Evolutionary conservation across 225 moss, liverwort and hornwort species (phyloP).

Genomic region (Ulota crispa): DNA sequence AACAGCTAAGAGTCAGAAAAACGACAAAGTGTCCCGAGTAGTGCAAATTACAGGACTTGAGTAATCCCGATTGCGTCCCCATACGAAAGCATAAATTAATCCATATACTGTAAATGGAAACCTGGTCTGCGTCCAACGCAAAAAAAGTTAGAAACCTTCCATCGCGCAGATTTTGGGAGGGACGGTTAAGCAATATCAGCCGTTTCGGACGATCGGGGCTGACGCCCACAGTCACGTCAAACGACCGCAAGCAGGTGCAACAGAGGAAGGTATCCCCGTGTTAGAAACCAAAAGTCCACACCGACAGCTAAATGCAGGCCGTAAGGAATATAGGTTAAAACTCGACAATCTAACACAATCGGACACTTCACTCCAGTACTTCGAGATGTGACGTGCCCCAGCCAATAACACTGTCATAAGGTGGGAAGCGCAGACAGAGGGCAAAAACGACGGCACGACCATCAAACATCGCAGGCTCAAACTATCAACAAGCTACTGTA

Average conservation of each 20-base stretch:
- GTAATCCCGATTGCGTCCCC: too few species aligned
- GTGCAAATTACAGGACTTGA: too few species aligned
- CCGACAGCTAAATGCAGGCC: not conserved
- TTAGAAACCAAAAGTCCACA: not conserved
- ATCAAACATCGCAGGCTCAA: not conserved
- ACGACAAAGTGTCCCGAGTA: too few species aligned
- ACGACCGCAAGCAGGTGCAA: not conserved
- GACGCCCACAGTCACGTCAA: too few species aligned
- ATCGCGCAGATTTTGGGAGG: too few species aligned
- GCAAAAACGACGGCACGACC: not conserved
- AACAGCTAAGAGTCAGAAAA: not conserved
- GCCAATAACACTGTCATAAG: not conserved
- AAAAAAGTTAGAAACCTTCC: too few species aligned
- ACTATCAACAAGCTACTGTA: too few species aligned
- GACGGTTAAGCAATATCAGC: not conserved
- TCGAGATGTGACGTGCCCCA: not conserved
- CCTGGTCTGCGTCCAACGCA: too few species aligned
- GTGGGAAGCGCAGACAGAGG: not conserved
- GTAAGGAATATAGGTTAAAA: not conserved
- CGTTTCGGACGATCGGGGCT: not conserved
- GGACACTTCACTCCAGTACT: not conserved
- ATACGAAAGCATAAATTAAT: too few species aligned
- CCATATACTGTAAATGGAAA: too few species aligned
- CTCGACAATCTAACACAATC: not conserved
- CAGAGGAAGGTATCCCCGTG: not conserved